Base-by-base conservation (phyloP, 306 rosid species). In the Begonia fuchsioides region DNA sequence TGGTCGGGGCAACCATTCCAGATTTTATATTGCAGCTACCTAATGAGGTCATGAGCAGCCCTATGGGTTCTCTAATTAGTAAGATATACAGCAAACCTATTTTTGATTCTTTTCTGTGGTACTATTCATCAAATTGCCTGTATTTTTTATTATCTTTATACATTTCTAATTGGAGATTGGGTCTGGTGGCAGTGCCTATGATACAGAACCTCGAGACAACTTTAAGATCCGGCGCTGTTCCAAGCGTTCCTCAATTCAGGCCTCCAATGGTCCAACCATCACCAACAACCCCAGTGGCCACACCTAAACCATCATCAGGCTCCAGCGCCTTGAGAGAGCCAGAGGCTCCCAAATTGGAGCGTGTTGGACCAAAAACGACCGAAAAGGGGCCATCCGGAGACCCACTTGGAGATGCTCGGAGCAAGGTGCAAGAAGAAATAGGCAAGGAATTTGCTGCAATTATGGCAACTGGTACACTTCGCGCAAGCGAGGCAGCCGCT, bases 401-500 rank as follows among this genome's bases (percentile, higher is more conserved):
- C 45, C 80, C 93, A 13, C 87, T 90, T 2, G 83, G 83, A 13
- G 74, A 79, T 57, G 96, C 87, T 1, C 76, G 96, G 7, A 79
- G 58, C 68, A 85, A 73, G 75, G 79, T 92, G 55, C 96, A 92
- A 69, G 94, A 92, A 48, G 98, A 92, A 76, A 85, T 85, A 8
- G 41, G 59, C 1, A 62, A 57, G 17, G 98, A 92, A 63, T 92
- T 85, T 69, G 83, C 81, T 7, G 79, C 93, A 5, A 72, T 85
- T 41, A 92, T 85, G 98, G 94, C 86, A 4, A 72, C 81, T 0
- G 96, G 96, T 32, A 77, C 98, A 12, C 48, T 85, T 71, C 94
- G 93, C 3, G 98, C 96, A 1, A 85, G 98, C 12, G 96, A 92
- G 64, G 98, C 98, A 15, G 98, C 98, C 10, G 81, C 94, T 1